Percentiles rank a stretch among this genome's conserved stretches.
Conservation (phyloP, 208 protist genomes). For the Eutreptiella sp. region DNA sequence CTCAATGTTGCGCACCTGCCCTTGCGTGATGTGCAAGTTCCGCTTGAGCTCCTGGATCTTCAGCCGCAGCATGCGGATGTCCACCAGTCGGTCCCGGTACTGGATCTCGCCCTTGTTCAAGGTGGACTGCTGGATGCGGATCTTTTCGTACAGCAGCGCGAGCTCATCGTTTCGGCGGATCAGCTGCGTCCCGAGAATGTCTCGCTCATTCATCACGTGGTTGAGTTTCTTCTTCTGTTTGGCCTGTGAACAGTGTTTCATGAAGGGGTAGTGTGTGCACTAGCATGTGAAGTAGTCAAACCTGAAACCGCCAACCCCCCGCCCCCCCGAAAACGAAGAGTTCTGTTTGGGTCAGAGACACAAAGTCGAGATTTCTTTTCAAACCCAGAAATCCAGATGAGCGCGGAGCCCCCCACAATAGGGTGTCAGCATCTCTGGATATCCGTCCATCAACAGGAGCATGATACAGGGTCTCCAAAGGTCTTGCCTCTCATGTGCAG, state of each 20-base stretch:
- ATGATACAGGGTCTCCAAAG: too few species aligned
- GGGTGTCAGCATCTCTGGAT: too few species aligned
- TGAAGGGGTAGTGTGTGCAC: too few species aligned
- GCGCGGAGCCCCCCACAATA: too few species aligned
- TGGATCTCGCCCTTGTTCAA: conserved; percentile 86
- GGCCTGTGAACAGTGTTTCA: conserved; percentile 37
- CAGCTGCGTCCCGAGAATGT: conserved; percentile 90
- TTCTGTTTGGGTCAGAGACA: too few species aligned
- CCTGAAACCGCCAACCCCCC: too few species aligned
- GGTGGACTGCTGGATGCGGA: conserved; percentile 86
- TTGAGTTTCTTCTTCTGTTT: conserved; percentile 83
- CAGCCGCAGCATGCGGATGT: conserved; percentile 76
- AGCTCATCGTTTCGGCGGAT: conserved; percentile 96
- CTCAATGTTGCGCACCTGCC: conserved; percentile 68
- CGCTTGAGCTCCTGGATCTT: conserved; percentile 81
- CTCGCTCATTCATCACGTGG: conserved; percentile 86
- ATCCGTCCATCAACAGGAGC: too few species aligned
- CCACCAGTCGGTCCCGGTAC: conserved; percentile 76
- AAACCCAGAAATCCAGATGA: too few species aligned
- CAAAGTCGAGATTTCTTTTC: too few species aligned
- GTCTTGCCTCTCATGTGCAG: too few species aligned
- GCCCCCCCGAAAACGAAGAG: too few species aligned
- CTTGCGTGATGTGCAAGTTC: conserved; percentile 68
- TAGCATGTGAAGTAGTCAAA: too few species aligned
- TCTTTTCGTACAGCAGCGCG: conserved; percentile 91